Conservation (phyloP, 2,329 filamentous ascomycete genomes). For the Diaporthe destruens region DNA sequence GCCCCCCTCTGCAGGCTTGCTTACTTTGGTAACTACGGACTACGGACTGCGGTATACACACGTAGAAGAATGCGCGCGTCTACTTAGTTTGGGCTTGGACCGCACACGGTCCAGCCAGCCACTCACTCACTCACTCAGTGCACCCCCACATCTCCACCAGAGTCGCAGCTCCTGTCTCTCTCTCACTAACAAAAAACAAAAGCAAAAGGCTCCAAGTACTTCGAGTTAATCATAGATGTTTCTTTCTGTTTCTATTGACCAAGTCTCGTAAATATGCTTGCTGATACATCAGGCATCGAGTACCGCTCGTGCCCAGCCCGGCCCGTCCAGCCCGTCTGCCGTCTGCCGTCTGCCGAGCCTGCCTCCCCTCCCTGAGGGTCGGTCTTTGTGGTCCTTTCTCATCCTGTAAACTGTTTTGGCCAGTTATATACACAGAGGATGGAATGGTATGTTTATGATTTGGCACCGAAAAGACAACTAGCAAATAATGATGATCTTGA, state of each 20-base stretch:
- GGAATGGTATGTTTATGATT: slow-evolving; percentile 10
- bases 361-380: too few species aligned
- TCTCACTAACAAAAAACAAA: too few species aligned
- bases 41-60: too few species aligned
- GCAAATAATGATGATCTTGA: slow-evolving; percentile 1
- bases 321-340: background rate
- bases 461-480: background rate
- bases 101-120: too few species aligned
- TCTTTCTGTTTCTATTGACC: slow-evolving; percentile 21
- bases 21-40: too few species aligned
- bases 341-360: background rate
- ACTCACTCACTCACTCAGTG: too few species aligned
- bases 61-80: too few species aligned
- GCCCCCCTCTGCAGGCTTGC: too few species aligned
- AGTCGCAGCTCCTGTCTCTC: too few species aligned
- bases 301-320: background rate
- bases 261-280: background rate
- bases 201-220: too few species aligned
- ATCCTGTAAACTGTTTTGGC: slow-evolving; percentile 27
- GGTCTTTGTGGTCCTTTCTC: background rate
- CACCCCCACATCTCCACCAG: too few species aligned
- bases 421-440: slow-evolving; percentile 25
- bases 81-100: too few species aligned
- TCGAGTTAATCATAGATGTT: background rate
- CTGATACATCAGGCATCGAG: background rate